Percentiles rank a stretch among this genome's conserved stretches.
phyloP scores from a whole-genome alignment of 257 asterid genomes.

The Asclepias syriaca region DNA sequence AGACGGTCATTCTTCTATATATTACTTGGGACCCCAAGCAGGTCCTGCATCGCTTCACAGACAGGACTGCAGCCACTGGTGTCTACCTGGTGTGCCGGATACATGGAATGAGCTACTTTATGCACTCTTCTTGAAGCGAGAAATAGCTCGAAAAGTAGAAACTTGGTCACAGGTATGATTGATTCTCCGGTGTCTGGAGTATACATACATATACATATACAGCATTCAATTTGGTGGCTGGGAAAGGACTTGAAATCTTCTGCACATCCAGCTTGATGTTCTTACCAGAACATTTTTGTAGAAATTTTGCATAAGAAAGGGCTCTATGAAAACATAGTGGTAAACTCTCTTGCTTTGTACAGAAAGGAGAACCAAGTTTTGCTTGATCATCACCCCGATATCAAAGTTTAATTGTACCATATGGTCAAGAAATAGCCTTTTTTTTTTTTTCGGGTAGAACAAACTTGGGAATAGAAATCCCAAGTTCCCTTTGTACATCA shows the following conservation, averaged over 20 bases:
- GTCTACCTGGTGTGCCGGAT: conserved; percentile 88
- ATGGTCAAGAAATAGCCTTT: background rate
- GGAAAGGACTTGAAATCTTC: conserved; percentile 4
- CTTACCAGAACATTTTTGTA: background rate
- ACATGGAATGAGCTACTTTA: conserved; percentile 84
- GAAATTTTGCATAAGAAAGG: background rate
- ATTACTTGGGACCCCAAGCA: conserved; percentile 52
- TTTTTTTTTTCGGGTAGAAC: background rate
- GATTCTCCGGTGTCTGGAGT: too few relatives aligned
- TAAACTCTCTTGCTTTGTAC: background rate
- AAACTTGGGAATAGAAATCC: background rate
- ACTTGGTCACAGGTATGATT: conserved; percentile 29
- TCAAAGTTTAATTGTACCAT: background rate
- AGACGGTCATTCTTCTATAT: conserved; percentile 86
- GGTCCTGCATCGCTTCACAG: conserved; percentile 56
- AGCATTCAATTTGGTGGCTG: conserved; percentile 16
- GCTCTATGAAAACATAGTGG: background rate
- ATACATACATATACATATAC: background rate
- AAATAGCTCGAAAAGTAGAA: conserved; percentile 16
- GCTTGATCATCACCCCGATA: background rate
- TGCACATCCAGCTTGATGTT: conserved; percentile 5
- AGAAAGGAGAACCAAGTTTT: conserved; percentile 1
- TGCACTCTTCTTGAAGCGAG: conserved; percentile 53
- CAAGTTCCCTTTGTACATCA: background rate
- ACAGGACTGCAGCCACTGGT: conserved; percentile 99